Base-by-base conservation (phyloP, 805 yeast species). In the Saitoella complicata region DNA sequence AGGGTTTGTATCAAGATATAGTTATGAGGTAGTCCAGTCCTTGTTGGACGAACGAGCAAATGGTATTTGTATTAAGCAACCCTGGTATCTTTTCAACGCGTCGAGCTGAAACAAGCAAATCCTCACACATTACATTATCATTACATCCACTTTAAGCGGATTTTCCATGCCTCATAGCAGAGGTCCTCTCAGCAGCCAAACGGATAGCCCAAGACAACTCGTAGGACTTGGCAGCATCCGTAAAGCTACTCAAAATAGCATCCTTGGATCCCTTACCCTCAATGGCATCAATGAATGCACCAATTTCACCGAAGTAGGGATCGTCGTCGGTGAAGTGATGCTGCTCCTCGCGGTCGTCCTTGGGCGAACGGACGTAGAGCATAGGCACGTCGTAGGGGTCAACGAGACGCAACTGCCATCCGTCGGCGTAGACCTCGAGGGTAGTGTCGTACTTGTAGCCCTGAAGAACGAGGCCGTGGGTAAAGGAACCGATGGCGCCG, bases 291-390 rank as follows among this genome's bases (percentile, higher is more conserved):
- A 40, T 31, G 37, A 40, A 40, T n/a, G 30, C 37, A 32, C 32
- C 33, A 34, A 40, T 31, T 32, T 40, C 42, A 12, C 37, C 12
- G 9, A 31, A 31, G 42, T 40, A 40, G 11, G 42, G 42, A 32
- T 40, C 42, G 33, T 40, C 42, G 32, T 31, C 37, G 12, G 42
- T 32, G 42, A 10, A 40, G 37, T 32, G 12, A 30, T 40, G 32
- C 7, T 11, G 12, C 21, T 40, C 21, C n/a, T 40, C 42, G 45
- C 66, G 62, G 85, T 71, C 84, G 71, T 50, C 55, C 46, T 51
- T 65, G 53, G 54, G 53, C 12, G 44, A 13, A 7, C 54, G 45
- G 31, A 51, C 52, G 41, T 45, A 47, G 9, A 51, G 39, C 10
- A 45, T 42, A 7, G 54, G 54, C 7, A 30, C 34, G 8, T 48